A percentile compares a stretch with the other conserved stretches of the same genome.
Conservation (phyloP, 1,139 yeast genomes). For the Meyerozyma guilliermondii region DNA sequence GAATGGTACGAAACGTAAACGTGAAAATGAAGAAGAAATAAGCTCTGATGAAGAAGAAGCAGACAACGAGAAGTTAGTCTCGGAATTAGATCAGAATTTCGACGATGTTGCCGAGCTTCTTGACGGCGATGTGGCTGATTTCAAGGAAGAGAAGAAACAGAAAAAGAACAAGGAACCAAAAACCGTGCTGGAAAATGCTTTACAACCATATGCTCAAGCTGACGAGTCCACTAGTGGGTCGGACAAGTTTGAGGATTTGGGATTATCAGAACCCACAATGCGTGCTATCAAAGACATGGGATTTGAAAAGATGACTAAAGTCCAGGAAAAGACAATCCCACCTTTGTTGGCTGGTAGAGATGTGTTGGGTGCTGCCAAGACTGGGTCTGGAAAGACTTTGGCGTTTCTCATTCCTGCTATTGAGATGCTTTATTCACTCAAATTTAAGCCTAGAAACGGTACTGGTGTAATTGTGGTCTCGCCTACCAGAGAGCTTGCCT, state of each 20-base stretch:
- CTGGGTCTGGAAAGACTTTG: constrained; percentile 96
- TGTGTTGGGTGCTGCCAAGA: constrained; percentile 95
- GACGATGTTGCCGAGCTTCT: constrained; percentile 52
- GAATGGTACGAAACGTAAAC: constrained; percentile 13
- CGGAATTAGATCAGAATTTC: constrained; percentile 48
- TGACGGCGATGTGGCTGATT: constrained; percentile 40
- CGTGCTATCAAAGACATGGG: constrained; percentile 84
- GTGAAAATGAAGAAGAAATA: constrained; percentile 10
- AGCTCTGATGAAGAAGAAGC: constrained; percentile 20
- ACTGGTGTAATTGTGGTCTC: constrained; percentile 85
- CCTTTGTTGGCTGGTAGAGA: constrained; percentile 93
- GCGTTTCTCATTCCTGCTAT: constrained; percentile 95
- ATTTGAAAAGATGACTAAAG: constrained; percentile 83
- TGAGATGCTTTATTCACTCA: constrained; percentile 81
- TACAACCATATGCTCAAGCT: constrained; percentile 22
- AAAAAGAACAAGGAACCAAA: constrained; percentile 17
- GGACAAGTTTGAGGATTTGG: constrained; percentile 44
- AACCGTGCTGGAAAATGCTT: constrained; percentile 17
- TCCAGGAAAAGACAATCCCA: constrained; percentile 91
- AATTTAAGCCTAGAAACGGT: constrained; percentile 89
- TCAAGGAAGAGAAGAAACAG: constrained; percentile 24
- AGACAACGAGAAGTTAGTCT: constrained; percentile 41
- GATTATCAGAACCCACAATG: constrained; percentile 74
- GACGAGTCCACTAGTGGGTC: constrained; percentile 29
- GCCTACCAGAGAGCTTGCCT: constrained; percentile 88